phyloP scores from a whole-genome alignment of 805 yeast species.

The Nakazawaea anatomiae region DNA sequence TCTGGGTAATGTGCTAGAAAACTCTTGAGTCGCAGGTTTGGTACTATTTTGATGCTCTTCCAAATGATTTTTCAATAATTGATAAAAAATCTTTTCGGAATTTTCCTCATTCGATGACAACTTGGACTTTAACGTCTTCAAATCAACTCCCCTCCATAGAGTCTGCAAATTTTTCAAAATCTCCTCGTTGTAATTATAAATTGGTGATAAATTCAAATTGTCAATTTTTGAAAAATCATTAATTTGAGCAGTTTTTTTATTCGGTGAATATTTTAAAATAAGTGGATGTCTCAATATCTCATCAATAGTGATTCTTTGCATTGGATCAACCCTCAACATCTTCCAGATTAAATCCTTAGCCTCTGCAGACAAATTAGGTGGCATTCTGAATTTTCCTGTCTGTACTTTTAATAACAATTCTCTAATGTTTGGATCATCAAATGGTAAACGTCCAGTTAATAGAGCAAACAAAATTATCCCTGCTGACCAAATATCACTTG shows the following conservation, averaged over 20 bases:
- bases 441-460: conserved; percentile 91
- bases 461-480: conserved; percentile 93
- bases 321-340: conserved; percentile 83
- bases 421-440: conserved; percentile 93
- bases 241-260: conserved; percentile 29
- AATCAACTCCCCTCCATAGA: conserved; percentile 74
- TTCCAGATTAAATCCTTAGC: conserved; percentile 80
- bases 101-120: conserved; percentile 52
- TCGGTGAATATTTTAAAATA: conserved; percentile 63
- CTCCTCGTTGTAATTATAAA: conserved; percentile 61
- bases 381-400: conserved; percentile 81
- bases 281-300: conserved; percentile 80
- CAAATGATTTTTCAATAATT: conserved; percentile 66
- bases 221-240: conserved; percentile 29
- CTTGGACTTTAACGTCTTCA: conserved; percentile 43
- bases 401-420: conserved; percentile 85
- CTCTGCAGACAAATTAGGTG: conserved; percentile 68
- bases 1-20: conserved; percentile 14
- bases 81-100: conserved; percentile 78
- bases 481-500: conserved; percentile 97
- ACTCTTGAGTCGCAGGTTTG: neutral
- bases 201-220: conserved; percentile 14
- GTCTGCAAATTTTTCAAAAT: conserved; percentile 72
- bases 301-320: conserved; percentile 68
- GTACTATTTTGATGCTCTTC: conserved; percentile 45